These are phyloP conservation scores for Aspergillus fijiensis DNA, from an alignment of 2,329 filamentous ascomycete genomes.

Conservation along the genomic window DNA sequence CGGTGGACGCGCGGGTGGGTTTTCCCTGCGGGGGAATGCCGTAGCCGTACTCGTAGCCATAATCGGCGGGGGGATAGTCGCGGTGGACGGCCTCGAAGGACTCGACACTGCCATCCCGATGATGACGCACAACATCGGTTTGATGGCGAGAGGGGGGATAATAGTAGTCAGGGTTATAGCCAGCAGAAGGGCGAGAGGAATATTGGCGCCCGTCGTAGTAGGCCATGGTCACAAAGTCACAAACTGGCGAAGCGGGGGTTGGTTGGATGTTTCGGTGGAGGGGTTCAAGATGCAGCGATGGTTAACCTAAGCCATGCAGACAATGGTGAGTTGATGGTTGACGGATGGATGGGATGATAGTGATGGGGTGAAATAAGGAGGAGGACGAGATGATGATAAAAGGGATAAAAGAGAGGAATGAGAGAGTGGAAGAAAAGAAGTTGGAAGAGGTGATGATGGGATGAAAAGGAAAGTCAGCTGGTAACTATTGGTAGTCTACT, in stretches of 20 bases:
- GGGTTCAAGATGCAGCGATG: background rate
- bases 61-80: constrained; percentile 72
- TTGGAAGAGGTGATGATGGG: constrained; percentile 8
- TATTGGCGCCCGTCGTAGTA: constrained; percentile 40
- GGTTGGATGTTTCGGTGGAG: constrained; percentile 3
- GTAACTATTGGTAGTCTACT: too few species aligned
- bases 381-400: constrained; percentile 13
- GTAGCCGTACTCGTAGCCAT: constrained; percentile 42
- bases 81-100: constrained; percentile 79
- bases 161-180: constrained; percentile 32
- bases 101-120: constrained; percentile 66
- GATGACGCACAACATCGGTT: constrained; percentile 24
- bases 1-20: constrained; percentile 27
- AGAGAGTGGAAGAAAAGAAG: constrained; percentile 10
- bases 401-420: constrained; percentile 3
- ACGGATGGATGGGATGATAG: background rate
- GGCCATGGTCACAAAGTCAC: constrained; percentile 26
- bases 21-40: constrained; percentile 26
- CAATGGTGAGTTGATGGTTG: background rate
- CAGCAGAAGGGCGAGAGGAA: constrained; percentile 23
- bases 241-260: background rate
- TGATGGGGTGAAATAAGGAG: background rate
- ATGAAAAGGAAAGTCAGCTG: constrained; percentile 11
- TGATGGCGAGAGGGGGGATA: constrained; percentile 23
- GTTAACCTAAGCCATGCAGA: too few species aligned